These are phyloP conservation scores for Xanthoparmelia taractica DNA, from an alignment of 495 filamentous ascomycete species.

Conservation along the genomic window DNA sequence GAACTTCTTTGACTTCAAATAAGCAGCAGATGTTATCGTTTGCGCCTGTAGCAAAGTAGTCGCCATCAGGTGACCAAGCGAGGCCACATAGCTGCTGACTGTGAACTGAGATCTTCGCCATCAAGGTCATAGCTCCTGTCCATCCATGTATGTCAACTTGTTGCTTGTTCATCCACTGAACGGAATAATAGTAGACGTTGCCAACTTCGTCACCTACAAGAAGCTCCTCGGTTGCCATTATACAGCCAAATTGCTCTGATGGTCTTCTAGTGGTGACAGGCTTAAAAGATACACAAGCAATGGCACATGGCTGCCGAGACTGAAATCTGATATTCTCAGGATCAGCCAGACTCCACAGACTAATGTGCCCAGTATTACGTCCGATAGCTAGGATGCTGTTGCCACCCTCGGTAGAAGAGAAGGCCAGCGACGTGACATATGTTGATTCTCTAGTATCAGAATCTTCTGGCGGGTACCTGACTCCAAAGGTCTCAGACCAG, in stretches of 20 bases:
- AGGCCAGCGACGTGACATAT: conserved; percentile 75
- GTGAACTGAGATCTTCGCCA: conserved; percentile 72
- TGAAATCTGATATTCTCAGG: conserved; percentile 64
- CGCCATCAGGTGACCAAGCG: conserved; percentile 73
- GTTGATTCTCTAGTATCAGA: conserved; percentile 35
- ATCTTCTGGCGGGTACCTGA: conserved; percentile 41
- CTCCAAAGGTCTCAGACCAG: conserved; percentile 69
- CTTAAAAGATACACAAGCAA: conserved; percentile 72
- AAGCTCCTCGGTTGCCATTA: conserved; percentile 60
- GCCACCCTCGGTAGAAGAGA: conserved; percentile 71
- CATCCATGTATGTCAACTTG: conserved; percentile 48
- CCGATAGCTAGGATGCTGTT: conserved; percentile 81
- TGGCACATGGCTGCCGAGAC: conserved; percentile 55
- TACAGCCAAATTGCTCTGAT: conserved; percentile 35
- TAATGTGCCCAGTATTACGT: conserved; percentile 58
- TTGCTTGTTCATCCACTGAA: conserved; percentile 66
- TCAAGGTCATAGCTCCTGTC: conserved; percentile 67
- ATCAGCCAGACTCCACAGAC: conserved; percentile 51
- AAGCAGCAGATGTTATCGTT: conserved; percentile 88
- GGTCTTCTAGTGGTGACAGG: conserved; percentile 38
- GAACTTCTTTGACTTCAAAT: conserved; percentile 60
- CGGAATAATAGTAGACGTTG: conserved; percentile 74
- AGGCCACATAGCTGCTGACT: conserved; percentile 88
- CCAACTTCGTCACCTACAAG: conserved; percentile 85
- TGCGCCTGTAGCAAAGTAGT: conserved; percentile 75